These are phyloP conservation scores for Trichoderma virens DNA, from an alignment of 495 filamentous ascomycete species.

Conservation along the genomic window DNA sequence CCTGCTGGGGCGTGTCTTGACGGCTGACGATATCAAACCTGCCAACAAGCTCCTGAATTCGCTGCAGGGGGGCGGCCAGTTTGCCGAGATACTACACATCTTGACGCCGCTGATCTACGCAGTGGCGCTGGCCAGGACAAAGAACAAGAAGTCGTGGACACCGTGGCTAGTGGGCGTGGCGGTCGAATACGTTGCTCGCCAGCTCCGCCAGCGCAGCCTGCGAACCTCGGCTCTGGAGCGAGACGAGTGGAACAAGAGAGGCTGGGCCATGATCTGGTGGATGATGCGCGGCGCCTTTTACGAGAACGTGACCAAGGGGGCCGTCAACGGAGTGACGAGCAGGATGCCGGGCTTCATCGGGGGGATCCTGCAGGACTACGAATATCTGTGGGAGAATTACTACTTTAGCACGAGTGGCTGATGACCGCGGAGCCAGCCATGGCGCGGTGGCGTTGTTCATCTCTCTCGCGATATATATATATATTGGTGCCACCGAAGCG, in stretches of 20 bases:
- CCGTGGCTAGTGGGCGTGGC: conserved; percentile 86
- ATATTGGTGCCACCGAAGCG: neutral
- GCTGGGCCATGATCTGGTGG: conserved; percentile 94
- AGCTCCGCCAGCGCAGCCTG: conserved; percentile 68
- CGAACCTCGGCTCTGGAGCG: conserved; percentile 75
- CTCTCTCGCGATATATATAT: neutral
- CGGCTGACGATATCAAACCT: conserved; percentile 92
- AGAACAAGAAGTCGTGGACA: conserved; percentile 62
- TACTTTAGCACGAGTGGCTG: conserved; percentile 61
- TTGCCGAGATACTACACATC: conserved; percentile 86
- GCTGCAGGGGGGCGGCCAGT: conserved; percentile 59
- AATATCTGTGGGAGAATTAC: conserved; percentile 96
- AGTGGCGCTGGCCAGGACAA: conserved; percentile 64
- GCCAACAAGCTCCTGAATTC: conserved; percentile 72
- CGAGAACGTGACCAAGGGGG: conserved; percentile 81
- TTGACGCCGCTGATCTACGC: conserved; percentile 85
- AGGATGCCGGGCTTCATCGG: conserved; percentile 71
- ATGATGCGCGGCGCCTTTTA: conserved; percentile 91
- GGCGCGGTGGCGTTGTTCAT: too few relatives aligned
- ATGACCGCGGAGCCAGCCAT: conserved; percentile 13
- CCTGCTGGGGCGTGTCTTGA: conserved; percentile 84
- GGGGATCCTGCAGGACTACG: conserved; percentile 86
- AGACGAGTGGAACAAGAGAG: conserved; percentile 77
- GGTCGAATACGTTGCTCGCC: conserved; percentile 79
- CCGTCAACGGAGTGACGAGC: conserved; percentile 61